These are phyloP conservation scores for Puccinia coronata DNA, from an alignment of 1,284 basidiomycete species.

Conservation along the genomic window DNA sequence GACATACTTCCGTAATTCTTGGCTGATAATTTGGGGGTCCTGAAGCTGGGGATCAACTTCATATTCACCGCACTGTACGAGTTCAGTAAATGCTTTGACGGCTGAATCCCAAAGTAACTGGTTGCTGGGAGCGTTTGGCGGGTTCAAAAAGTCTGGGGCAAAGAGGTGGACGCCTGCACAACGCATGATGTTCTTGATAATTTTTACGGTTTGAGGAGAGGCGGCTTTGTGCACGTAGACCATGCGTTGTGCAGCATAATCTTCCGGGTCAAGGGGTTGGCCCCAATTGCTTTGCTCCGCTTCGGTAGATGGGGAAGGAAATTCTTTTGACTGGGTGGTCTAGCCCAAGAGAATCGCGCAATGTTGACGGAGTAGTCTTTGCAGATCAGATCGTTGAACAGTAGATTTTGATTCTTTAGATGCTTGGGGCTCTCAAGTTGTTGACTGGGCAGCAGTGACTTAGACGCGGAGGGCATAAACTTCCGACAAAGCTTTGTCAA, in stretches of 20 bases:
- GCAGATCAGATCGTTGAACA: background rate
- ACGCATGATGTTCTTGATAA: background rate
- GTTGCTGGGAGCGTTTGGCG: background rate
- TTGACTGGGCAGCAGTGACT: background rate
- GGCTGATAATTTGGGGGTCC: background rate
- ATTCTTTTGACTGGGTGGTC: background rate
- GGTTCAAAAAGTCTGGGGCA: background rate
- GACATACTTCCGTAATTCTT: background rate
- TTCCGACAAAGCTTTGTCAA: background rate
- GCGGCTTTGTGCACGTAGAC: background rate
- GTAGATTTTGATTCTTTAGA: background rate
- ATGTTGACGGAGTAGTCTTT: background rate
- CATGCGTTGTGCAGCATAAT: background rate
- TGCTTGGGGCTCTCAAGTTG: background rate
- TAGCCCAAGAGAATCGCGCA: conserved; percentile 1
- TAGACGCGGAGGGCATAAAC: background rate
- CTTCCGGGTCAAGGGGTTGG: background rate
- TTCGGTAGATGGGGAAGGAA: background rate
- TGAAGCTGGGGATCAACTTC: background rate
- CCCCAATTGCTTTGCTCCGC: background rate
- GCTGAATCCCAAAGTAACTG: background rate
- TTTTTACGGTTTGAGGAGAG: background rate
- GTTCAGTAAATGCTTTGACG: background rate
- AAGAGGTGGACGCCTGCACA: background rate
- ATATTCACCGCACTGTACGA: background rate